phyloP scores from a whole-genome alignment of 2,329 filamentous ascomycete genomes.

The Shiraia bambusicola region DNA sequence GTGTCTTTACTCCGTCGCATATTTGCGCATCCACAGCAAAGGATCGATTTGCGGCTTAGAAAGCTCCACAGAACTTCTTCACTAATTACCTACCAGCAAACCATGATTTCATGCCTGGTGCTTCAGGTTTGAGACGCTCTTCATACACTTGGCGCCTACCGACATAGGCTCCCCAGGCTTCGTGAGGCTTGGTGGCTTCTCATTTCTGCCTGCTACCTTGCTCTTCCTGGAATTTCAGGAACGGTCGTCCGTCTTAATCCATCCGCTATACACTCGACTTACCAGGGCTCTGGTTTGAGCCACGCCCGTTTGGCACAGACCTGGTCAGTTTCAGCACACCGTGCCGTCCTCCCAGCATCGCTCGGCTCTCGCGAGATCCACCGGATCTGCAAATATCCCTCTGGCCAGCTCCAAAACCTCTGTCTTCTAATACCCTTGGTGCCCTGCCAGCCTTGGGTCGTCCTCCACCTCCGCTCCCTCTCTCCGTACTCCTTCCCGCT shows the following conservation, averaged over 20 bases:
- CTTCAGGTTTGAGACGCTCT: constrained; percentile 45
- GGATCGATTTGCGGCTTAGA: constrained; percentile 16
- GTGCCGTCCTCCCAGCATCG: constrained; percentile 33
- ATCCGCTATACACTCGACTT: constrained; percentile 32
- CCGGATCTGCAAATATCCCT: constrained; percentile 35
- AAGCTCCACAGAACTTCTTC: constrained; percentile 17
- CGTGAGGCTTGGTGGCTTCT: constrained; percentile 27
- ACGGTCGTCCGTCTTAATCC: constrained; percentile 33
- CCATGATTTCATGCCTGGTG: constrained; percentile 42
- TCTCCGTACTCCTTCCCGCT: constrained; percentile 27
- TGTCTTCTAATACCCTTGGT: constrained; percentile 40
- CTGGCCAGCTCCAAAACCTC: constrained; percentile 25
- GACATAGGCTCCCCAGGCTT: constrained; percentile 19
- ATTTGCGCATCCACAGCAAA: constrained; percentile 23
- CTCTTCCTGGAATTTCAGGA: constrained; percentile 22
- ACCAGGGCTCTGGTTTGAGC: constrained; percentile 39
- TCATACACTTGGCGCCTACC: constrained; percentile 37
- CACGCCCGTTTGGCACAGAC: constrained; percentile 33
- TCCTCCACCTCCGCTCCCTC: constrained; percentile 36
- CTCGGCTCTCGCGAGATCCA: constrained; percentile 34
- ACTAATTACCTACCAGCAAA: constrained; percentile 23
- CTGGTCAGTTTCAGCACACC: constrained; percentile 41
- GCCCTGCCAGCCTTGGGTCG: constrained; percentile 33
- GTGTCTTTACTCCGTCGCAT: constrained; percentile 22
- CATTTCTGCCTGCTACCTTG: constrained; percentile 22